phyloP scores from a whole-genome alignment of 202 grass and related monocot species.

The Panicum virgatum region DNA sequence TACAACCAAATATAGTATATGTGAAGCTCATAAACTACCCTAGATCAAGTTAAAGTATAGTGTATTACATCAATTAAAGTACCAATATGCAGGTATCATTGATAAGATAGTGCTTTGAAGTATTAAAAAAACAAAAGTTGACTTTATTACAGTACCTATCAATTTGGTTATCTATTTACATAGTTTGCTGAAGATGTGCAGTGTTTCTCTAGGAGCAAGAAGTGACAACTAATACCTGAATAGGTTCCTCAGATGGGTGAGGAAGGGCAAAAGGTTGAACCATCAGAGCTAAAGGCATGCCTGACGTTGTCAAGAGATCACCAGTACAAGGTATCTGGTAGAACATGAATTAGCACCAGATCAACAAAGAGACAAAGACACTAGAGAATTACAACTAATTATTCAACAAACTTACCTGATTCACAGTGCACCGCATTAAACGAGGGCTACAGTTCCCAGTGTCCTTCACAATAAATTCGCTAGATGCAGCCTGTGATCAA shows the following conservation, averaged over 20 bases:
- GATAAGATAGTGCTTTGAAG: background rate
- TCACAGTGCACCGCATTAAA: constrained; percentile 80
- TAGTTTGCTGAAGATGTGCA: constrained; percentile 7
- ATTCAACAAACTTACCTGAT: constrained; percentile 60
- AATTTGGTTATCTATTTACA: background rate
- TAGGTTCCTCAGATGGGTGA: constrained; percentile 81
- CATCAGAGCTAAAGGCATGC: constrained; percentile 88
- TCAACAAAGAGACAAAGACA: constrained; percentile 35
- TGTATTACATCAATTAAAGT: background rate
- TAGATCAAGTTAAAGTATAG: background rate
- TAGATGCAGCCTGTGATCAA: constrained; percentile 64
- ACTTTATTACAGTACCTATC: background rate
- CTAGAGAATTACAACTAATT: background rate
- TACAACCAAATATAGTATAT: constrained; percentile 5
- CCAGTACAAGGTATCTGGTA: constrained; percentile 89
- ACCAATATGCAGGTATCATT: background rate
- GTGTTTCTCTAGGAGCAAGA: background rate
- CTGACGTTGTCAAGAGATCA: constrained; percentile 77
- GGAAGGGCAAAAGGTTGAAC: constrained; percentile 85
- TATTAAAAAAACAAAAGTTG: background rate
- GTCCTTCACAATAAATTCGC: constrained; percentile 85
- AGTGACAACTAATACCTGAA: constrained; percentile 53
- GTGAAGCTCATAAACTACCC: background rate
- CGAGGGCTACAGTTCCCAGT: constrained; percentile 88
- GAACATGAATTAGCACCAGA: constrained; percentile 31